Conservation (phyloP, 495 filamentous ascomycete species). For the Aspergillus campestris region DNA sequence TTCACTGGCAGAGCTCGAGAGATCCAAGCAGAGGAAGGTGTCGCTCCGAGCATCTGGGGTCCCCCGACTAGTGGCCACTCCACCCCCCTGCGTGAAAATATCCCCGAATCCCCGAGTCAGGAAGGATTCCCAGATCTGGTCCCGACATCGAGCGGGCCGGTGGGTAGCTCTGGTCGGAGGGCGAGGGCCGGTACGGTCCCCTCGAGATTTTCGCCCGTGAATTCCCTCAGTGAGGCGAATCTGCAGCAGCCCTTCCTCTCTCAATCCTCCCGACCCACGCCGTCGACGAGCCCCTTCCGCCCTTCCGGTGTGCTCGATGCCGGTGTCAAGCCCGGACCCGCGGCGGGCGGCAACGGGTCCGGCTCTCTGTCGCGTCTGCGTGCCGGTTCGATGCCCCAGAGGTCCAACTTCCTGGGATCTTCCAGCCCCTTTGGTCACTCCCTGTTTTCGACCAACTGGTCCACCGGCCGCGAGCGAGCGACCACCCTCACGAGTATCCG, state of each 20-base stretch:
- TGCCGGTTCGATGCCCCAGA: slow-evolving; percentile 93
- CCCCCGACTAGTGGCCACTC: slow-evolving; percentile 93
- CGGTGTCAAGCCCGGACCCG: slow-evolving; percentile 36
- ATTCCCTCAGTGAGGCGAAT: slow-evolving; percentile 48
- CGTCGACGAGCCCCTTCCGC: slow-evolving; percentile 86
- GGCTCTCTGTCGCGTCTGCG: slow-evolving; percentile 78
- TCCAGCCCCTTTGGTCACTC: slow-evolving; percentile 79
- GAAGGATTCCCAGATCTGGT: slow-evolving; percentile 92
- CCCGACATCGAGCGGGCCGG: slow-evolving; percentile 48
- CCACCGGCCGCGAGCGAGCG: slow-evolving; percentile 63
- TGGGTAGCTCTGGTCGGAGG: slow-evolving; percentile 55
- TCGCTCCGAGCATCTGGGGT: slow-evolving; percentile 83
- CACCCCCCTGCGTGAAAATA: slow-evolving; percentile 91
- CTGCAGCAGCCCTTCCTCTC: slow-evolving; percentile 58
- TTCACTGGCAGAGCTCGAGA: slow-evolving; percentile 64
- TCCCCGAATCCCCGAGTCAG: slow-evolving; percentile 89
- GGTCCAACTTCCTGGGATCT: slow-evolving; percentile 52
- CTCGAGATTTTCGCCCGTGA: slow-evolving; percentile 78
- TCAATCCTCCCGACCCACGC: slow-evolving; percentile 79
- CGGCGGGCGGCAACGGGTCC: slow-evolving; percentile 43
- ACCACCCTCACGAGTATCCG: slow-evolving; percentile 80
- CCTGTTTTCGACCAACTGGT: slow-evolving; percentile 82
- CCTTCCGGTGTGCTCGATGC: slow-evolving; percentile 69
- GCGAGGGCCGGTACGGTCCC: slow-evolving; percentile 94
- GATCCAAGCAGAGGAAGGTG: slow-evolving; percentile 93